Conservation (phyloP, 2,329 filamentous ascomycete genomes). For the Aspergillus sp. region DNA sequence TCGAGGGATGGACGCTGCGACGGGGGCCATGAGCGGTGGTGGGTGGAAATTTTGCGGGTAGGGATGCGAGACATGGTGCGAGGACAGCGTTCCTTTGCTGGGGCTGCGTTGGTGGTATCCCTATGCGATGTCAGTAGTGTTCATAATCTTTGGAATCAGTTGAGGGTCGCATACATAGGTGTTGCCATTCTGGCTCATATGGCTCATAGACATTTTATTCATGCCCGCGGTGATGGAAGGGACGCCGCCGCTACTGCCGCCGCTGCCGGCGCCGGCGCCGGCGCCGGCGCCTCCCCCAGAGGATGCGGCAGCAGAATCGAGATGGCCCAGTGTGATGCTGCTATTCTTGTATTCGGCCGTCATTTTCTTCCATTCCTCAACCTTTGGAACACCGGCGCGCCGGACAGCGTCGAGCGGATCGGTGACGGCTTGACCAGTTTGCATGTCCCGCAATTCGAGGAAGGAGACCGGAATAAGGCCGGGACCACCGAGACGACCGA, state of each 20-base stretch:
- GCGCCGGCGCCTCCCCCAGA: neutral
- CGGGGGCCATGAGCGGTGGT: conserved; percentile 62
- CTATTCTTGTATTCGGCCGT: conserved; percentile 98
- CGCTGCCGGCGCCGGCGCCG: no score
- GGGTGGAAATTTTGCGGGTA: conserved; percentile 41
- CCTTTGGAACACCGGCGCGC: conserved; percentile 81
- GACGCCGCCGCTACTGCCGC: conserved; percentile 22
- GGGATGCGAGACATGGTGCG: conserved; percentile 32
- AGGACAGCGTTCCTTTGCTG: conserved; percentile 29
- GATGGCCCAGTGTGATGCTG: conserved; percentile 91
- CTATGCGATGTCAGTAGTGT: conserved; percentile 6
- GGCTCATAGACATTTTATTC: conserved; percentile 71
- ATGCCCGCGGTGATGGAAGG: conserved; percentile 62
- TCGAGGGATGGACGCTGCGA: conserved; percentile 77
- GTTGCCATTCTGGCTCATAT: conserved; percentile 45
- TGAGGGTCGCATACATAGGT: conserved; percentile 40
- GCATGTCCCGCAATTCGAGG: conserved; percentile 93
- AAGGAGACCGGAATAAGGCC: conserved; percentile 95
- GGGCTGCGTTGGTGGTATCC: conserved; percentile 34
- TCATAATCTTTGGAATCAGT: neutral
- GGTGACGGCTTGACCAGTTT: conserved; percentile 70
- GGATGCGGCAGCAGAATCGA: conserved; percentile 46
- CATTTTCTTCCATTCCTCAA: conserved; percentile 99
- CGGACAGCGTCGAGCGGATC: conserved; percentile 81
- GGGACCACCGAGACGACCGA: conserved; percentile 88